phyloP scores from a whole-genome alignment of 2,329 filamentous ascomycete species.

The Sporothrix dimorphospora region DNA sequence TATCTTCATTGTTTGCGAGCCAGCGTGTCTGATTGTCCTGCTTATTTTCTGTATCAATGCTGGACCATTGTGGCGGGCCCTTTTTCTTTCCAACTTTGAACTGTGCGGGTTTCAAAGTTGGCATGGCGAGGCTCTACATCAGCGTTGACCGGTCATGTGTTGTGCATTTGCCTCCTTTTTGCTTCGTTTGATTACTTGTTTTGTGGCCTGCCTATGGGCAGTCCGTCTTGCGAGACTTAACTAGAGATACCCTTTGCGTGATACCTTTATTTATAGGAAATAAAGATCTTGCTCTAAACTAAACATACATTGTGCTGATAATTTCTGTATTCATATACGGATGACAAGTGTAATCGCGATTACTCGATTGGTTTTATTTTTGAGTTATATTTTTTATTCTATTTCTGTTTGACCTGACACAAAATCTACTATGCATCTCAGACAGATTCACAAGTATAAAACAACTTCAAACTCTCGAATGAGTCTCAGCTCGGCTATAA shows the following conservation, averaged over 20 bases:
- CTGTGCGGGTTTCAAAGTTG: not conserved
- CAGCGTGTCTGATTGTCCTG: not conserved
- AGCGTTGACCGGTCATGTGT: not conserved
- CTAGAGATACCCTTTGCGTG: slow-evolving; percentile 28
- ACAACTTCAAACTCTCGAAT: no score
- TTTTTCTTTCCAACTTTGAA: not conserved
- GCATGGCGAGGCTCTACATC: slow-evolving; percentile 4
- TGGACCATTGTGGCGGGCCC: slow-evolving; percentile 27
- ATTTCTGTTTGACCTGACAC: no score
- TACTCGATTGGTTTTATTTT: not conserved
- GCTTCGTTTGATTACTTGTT: not conserved
- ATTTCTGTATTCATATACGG: no score
- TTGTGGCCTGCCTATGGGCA: not conserved
- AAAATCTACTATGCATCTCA: no score
- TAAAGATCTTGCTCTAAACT: slow-evolving; percentile 7
- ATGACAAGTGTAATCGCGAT: not conserved
- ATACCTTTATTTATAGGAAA: slow-evolving; percentile 16
- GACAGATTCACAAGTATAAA: no score
- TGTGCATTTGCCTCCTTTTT: not conserved
- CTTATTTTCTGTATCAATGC: slow-evolving; percentile 23
- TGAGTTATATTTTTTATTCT: not conserved
- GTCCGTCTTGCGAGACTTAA: not conserved
- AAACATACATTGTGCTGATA: not conserved
- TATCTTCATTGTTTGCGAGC: slow-evolving; percentile 19
- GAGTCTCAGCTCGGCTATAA: no score